Conservation (phyloP, 2,329 filamentous ascomycete species). For the Claviceps africana region DNA sequence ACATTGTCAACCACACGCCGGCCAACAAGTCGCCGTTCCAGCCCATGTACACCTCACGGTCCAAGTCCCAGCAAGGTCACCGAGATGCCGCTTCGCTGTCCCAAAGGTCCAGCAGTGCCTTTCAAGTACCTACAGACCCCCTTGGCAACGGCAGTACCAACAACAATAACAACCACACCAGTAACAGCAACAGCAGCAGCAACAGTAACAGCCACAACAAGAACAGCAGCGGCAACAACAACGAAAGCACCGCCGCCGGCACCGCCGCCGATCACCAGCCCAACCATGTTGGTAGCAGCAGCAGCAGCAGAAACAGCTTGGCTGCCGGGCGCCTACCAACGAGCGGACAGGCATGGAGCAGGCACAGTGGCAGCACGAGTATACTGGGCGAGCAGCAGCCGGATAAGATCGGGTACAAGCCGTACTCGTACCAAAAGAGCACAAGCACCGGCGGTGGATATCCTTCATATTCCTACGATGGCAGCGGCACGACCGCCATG, state of each 20-base stretch:
- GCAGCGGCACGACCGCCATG: background rate
- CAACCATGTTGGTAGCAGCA: background rate
- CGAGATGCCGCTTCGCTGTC: background rate
- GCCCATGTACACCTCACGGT: slow-evolving; percentile 12
- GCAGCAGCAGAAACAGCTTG: background rate
- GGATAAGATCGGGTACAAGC: slow-evolving; percentile 17
- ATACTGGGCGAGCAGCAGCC: background rate
- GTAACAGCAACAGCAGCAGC: background rate
- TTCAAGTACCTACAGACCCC: slow-evolving; percentile 3
- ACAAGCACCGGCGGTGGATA: background rate
- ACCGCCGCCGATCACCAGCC: background rate
- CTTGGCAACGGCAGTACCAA: background rate
- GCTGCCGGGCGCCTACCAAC: background rate
- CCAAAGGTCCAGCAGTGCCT: slow-evolving; percentile 3
- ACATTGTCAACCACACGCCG: slow-evolving; percentile 10
- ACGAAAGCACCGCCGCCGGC: background rate
- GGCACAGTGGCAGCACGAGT: slow-evolving; percentile 7
- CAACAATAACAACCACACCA: background rate
- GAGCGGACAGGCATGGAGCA: background rate
- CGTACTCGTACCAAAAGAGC: slow-evolving; percentile 18
- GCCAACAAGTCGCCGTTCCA: slow-evolving; percentile 17
- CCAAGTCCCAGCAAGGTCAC: slow-evolving; percentile 22
- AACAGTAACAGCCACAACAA: background rate
- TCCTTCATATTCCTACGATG: background rate
- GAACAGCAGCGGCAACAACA: background rate